Evolutionary conservation across 441 rosid species (phyloP).

Genomic region (Euphorbia corollata): DNA sequence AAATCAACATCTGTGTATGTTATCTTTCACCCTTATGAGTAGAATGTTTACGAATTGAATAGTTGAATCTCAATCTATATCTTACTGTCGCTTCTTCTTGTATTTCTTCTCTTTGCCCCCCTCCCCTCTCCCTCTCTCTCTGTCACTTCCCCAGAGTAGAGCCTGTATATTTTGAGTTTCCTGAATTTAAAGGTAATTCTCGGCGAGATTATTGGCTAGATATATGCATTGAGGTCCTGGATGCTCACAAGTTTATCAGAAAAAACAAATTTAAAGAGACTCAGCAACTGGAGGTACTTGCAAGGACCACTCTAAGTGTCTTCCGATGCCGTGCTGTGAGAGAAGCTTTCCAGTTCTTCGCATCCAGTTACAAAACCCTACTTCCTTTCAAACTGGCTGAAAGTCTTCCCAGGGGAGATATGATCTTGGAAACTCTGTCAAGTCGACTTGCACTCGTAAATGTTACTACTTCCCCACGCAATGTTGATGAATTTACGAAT

Average conservation of each 20-base stretch:
- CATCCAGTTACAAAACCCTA: conserved; percentile 69
- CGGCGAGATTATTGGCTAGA: conserved; percentile 81
- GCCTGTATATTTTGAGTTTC: conserved; percentile 78
- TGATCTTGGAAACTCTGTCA: too few relatives aligned
- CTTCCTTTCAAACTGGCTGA: conserved; percentile 84
- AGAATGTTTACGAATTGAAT: conserved; percentile 14
- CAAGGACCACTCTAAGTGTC: too few relatives aligned
- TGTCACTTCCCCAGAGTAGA: conserved; percentile 40
- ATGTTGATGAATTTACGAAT: conserved; percentile 29
- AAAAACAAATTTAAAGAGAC: too few relatives aligned
- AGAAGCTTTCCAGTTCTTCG: conserved; percentile 65
- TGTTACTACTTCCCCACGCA: conserved; percentile 28
- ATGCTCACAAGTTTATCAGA: too few relatives aligned
- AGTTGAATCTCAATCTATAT: conserved; percentile 1
- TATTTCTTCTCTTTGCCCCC: too few relatives aligned
- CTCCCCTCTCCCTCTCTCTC: neutral
- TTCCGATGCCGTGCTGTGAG: conserved; percentile 40
- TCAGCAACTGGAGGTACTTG: too few relatives aligned
- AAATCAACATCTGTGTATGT: conserved; percentile 65
- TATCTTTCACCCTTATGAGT: conserved; percentile 18
- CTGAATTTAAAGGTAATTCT: conserved; percentile 85
- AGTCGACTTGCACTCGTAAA: conserved; percentile 44
- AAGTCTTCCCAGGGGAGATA: conserved; percentile 50
- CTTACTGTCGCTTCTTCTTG: neutral
- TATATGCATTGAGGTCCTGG: too few relatives aligned